Evolutionary conservation across 805 yeast species (phyloP).

Genomic region (Suhomyces prunicola): DNA sequence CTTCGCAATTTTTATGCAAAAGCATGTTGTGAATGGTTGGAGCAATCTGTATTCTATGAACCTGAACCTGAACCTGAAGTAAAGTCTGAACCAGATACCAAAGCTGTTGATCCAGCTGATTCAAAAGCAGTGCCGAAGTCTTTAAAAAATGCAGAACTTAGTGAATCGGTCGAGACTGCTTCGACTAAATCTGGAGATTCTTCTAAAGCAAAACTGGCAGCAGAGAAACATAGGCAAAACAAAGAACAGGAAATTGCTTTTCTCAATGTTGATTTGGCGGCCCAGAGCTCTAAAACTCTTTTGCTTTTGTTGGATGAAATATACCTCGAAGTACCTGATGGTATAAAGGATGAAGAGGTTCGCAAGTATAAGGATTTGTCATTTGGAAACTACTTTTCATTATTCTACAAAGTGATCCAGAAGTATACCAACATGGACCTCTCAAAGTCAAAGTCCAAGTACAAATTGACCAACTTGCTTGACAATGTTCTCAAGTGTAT

Average conservation of each 20-base stretch:
- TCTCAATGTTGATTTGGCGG: slow-evolving; percentile 56
- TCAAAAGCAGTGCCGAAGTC: neutral
- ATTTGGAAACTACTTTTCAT: slow-evolving; percentile 67
- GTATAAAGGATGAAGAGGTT: slow-evolving; percentile 50
- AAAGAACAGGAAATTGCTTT: slow-evolving; percentile 41
- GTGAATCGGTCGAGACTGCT: neutral
- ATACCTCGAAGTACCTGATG: slow-evolving; percentile 58
- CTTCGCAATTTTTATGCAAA: slow-evolving; percentile 49
- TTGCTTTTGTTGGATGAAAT: slow-evolving; percentile 53
- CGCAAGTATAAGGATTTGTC: slow-evolving; percentile 55
- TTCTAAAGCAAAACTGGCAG: neutral
- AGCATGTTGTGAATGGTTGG: slow-evolving; percentile 51
- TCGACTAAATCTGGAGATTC: neutral
- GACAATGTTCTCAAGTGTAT: slow-evolving; percentile 64
- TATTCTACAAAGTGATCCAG: slow-evolving; percentile 54
- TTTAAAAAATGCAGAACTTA: neutral
- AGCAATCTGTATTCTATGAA: slow-evolving; percentile 44
- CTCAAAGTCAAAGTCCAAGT: slow-evolving; percentile 32
- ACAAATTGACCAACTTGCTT: slow-evolving; percentile 54
- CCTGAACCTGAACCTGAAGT: slow-evolving; percentile 15
- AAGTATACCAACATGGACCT: slow-evolving; percentile 32
- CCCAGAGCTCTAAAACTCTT: slow-evolving; percentile 60
- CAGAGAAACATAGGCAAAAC: neutral
- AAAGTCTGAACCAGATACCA: neutral
- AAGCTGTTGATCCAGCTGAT: neutral